These are phyloP conservation scores for Ophiobolus disseminans DNA, from an alignment of 2,329 filamentous ascomycete genomes.

Conservation along the genomic window DNA sequence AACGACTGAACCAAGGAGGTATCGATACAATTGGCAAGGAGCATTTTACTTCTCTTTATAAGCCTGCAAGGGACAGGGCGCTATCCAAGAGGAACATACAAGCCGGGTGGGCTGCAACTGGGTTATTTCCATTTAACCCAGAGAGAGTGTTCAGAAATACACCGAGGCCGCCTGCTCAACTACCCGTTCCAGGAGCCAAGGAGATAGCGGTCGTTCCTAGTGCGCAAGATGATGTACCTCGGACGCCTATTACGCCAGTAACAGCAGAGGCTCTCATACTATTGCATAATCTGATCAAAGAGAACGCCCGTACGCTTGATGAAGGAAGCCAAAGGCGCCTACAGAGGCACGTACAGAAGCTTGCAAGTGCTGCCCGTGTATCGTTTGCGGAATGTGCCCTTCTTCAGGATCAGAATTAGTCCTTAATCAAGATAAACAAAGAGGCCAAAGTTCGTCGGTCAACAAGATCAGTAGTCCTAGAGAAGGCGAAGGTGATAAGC, in stretches of 20 bases:
- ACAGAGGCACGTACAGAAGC: neutral
- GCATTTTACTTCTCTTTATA: slow-evolving; percentile 27
- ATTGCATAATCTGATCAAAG: slow-evolving; percentile 21
- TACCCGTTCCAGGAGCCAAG: neutral
- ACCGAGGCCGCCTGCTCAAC: slow-evolving; percentile 20
- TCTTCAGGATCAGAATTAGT: no score
- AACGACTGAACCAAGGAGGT: slow-evolving; percentile 9
- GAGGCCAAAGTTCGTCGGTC: neutral
- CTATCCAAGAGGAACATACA: no score
- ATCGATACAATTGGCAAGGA: slow-evolving; percentile 15
- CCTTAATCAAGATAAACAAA: no score
- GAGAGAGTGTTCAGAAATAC: slow-evolving; percentile 18
- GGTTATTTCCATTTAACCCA: slow-evolving; percentile 36
- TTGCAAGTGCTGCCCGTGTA: neutral
- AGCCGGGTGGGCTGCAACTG: slow-evolving; percentile 25
- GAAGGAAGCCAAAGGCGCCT: slow-evolving; percentile 35
- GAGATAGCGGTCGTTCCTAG: neutral
- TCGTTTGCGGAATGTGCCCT: no score
- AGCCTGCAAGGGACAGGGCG: slow-evolving; percentile 20
- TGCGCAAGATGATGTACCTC: neutral
- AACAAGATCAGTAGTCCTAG: neutral
- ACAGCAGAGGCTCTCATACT: slow-evolving; percentile 27
- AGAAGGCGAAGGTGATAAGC: neutral
- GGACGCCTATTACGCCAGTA: slow-evolving; percentile 26
- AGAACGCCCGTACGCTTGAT: slow-evolving; percentile 25